These are phyloP conservation scores for Pythium apleroticum DNA, from an alignment of 352 stramenopile genomes.

Conservation along the genomic window DNA sequence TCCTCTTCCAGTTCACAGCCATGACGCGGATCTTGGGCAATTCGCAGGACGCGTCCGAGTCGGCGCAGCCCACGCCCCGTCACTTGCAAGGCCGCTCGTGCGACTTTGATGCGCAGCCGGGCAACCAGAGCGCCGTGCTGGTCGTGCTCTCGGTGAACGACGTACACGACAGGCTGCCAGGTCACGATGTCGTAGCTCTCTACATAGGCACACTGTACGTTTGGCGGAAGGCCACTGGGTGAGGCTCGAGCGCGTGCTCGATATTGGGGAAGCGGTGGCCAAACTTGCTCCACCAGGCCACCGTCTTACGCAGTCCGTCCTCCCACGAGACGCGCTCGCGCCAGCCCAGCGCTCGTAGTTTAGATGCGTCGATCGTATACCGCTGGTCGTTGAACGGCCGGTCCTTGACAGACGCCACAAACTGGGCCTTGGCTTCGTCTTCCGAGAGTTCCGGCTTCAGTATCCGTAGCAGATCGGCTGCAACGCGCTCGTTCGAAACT, in stretches of 20 bases:
- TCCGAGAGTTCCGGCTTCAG: slow-evolving; percentile 43
- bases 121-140: slow-evolving; percentile 26
- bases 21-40: slow-evolving; percentile 2
- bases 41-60: slow-evolving; percentile 7
- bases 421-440: slow-evolving; percentile 48
- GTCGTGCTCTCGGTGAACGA: slow-evolving; percentile 68
- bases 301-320: slow-evolving; percentile 90
- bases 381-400: slow-evolving; percentile 98
- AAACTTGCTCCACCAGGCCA: slow-evolving; percentile 88
- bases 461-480: slow-evolving; percentile 83
- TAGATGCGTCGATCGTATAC: slow-evolving; percentile 95
- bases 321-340: slow-evolving; percentile 90
- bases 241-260: slow-evolving; percentile 82
- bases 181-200: too few species aligned
- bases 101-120: slow-evolving; percentile 5
- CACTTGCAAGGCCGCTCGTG: slow-evolving; percentile 6
- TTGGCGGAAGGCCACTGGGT: slow-evolving; percentile 73
- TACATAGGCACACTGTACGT: slow-evolving; percentile 81
- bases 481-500: slow-evolving; percentile 76
- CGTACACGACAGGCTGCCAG: slow-evolving; percentile 66
- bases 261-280: slow-evolving; percentile 84
- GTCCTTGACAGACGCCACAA: slow-evolving; percentile 81
- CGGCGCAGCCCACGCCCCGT: background rate
- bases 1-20: background rate
- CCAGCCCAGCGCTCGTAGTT: slow-evolving; percentile 93